Evolutionary conservation across 2,329 filamentous ascomycete genomes (phyloP).

Genomic region (Nigrospora oryzae): DNA sequence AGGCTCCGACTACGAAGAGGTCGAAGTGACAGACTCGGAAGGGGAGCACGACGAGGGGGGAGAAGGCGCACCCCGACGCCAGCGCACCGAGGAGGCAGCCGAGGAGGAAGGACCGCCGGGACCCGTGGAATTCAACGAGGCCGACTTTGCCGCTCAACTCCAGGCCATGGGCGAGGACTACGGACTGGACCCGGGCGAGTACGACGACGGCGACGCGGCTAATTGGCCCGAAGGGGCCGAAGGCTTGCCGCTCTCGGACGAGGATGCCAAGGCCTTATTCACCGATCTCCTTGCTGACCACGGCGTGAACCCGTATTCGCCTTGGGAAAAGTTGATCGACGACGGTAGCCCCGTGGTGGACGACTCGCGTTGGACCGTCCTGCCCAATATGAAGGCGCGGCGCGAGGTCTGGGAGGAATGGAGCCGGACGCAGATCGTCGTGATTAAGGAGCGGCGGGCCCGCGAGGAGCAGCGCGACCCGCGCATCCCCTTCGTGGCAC

Average conservation of each 20-base stretch:
- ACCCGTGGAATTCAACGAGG: slow-evolving; percentile 79
- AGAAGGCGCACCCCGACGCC: slow-evolving; percentile 39
- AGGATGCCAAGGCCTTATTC: slow-evolving; percentile 72
- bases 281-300: slow-evolving; percentile 79
- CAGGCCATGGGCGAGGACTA: slow-evolving; percentile 85
- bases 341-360: slow-evolving; percentile 67
- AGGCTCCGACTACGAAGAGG: slow-evolving; percentile 69
- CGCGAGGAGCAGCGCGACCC: slow-evolving; percentile 77
- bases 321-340: slow-evolving; percentile 86
- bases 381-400: slow-evolving; percentile 72
- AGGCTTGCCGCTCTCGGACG: slow-evolving; percentile 61
- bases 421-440: slow-evolving; percentile 67
- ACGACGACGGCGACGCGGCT: slow-evolving; percentile 53
- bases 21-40: slow-evolving; percentile 56
- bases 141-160: slow-evolving; percentile 88
- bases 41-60: slow-evolving; percentile 39
- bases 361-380: slow-evolving; percentile 77
- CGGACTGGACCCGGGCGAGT: slow-evolving; percentile 68
- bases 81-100: slow-evolving; percentile 30
- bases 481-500: slow-evolving; percentile 68
- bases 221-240: slow-evolving; percentile 32
- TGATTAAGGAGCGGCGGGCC: slow-evolving; percentile 63
- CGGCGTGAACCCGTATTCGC: slow-evolving; percentile 74
- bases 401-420: slow-evolving; percentile 80
- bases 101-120: slow-evolving; percentile 24